These are phyloP conservation scores for Termitomyces bulborhizus DNA, from an alignment of 768 basidiomycete genomes.

Conservation along the genomic window DNA sequence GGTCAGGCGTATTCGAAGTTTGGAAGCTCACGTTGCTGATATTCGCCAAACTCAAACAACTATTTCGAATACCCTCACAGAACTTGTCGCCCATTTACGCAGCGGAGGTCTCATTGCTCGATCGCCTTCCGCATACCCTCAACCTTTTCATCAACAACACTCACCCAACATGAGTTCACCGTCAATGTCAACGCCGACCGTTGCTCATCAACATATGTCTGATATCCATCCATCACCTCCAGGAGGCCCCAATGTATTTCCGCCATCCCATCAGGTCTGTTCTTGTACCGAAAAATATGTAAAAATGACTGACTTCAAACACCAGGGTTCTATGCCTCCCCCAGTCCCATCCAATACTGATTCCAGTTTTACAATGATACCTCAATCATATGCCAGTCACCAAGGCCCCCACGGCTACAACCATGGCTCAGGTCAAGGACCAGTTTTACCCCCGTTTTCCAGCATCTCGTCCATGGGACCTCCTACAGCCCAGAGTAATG, in stretches of 20 bases:
- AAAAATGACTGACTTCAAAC: conserved; percentile 23
- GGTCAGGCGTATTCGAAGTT: conserved; percentile 79
- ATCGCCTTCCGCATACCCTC: conserved; percentile 59
- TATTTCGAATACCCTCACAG: conserved; percentile 76
- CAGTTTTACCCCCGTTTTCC: conserved; percentile 66
- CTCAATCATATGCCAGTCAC: conserved; percentile 38
- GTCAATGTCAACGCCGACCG: conserved; percentile 43
- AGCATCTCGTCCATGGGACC: conserved; percentile 56
- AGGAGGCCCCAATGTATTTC: conserved; percentile 21
- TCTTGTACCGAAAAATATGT: conserved; percentile 5
- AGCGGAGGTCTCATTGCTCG: conserved; percentile 43
- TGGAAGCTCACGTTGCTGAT: conserved; percentile 82
- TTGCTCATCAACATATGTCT: conserved; percentile 31
- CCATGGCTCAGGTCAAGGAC: conserved; percentile 34
- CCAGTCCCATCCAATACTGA: conserved; percentile 31
- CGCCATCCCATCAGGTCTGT: conserved; percentile 22
- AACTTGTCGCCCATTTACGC: conserved; percentile 77
- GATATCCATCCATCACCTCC: conserved; percentile 36
- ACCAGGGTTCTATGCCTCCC: conserved; percentile 28
- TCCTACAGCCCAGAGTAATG: conserved; percentile 35
- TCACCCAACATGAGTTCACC: conserved; percentile 66
- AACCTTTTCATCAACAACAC: conserved; percentile 50
- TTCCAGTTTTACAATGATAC: conserved; percentile 35
- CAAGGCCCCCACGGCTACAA: conserved; percentile 29
- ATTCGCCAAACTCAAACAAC: conserved; percentile 66